These are phyloP conservation scores for Microbotryum lychnidis-dioicae DNA, from an alignment of 1,284 basidiomycete species.

Conservation along the genomic window DNA sequence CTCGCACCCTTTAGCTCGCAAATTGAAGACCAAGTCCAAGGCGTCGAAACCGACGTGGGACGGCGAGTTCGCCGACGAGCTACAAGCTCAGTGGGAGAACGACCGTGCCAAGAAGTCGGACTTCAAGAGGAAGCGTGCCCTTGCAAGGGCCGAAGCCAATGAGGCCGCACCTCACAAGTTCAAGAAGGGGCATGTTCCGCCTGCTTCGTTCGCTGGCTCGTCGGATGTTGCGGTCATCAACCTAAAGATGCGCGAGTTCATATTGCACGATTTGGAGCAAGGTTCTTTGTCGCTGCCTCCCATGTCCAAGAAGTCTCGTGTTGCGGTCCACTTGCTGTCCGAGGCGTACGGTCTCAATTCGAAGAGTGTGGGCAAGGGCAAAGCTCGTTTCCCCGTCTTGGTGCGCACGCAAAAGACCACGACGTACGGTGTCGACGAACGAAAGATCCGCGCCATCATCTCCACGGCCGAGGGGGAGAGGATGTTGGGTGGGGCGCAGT, in stretches of 20 bases:
- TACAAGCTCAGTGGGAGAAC: constrained; percentile 65
- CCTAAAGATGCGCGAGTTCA: constrained; percentile 60
- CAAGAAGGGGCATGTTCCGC: constrained; percentile 17
- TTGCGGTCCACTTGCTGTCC: constrained; percentile 68
- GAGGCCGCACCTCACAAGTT: constrained; percentile 11
- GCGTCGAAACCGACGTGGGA: constrained; percentile 7
- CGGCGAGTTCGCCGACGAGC: constrained; percentile 40
- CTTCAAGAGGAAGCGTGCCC: constrained; percentile 56
- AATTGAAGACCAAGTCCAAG: constrained; percentile 24
- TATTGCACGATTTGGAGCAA: constrained; percentile 49
- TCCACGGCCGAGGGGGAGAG: constrained; percentile 36
- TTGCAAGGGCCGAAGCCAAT: constrained; percentile 20
- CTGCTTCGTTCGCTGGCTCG: neutral
- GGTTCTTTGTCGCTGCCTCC: constrained; percentile 61
- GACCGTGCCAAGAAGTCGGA: constrained; percentile 76
- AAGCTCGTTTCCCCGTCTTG: constrained; percentile 43
- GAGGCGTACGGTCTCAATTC: constrained; percentile 66
- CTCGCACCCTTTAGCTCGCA: neutral
- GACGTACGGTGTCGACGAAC: constrained; percentile 15
- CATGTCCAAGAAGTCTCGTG: constrained; percentile 61
- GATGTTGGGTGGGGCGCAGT: constrained; percentile 46
- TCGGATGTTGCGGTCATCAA: constrained; percentile 45
- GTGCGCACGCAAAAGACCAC: constrained; percentile 23
- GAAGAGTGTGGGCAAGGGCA: constrained; percentile 60
- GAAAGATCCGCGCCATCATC: constrained; percentile 21